Percentiles rank a stretch among this genome's conserved stretches.
These are phyloP conservation scores for Zygoascus ofunaensis DNA, from an alignment of 805 yeast genomes.

Conservation along the genomic window DNA sequence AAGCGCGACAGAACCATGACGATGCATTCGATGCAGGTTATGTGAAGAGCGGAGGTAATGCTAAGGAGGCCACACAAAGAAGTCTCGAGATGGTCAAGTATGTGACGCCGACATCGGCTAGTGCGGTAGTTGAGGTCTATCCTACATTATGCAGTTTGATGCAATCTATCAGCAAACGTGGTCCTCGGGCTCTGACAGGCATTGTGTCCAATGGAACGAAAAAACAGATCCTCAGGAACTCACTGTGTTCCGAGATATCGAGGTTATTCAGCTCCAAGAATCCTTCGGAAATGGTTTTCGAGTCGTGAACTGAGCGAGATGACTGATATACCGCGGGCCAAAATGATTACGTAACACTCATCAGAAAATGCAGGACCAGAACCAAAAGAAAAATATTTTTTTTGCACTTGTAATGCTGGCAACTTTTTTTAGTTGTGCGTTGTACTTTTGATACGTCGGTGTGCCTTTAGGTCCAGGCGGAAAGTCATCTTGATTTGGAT, in stretches of 20 bases:
- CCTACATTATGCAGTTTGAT: constrained; percentile 10
- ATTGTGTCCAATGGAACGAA: not conserved
- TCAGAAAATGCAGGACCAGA: too few relatives aligned
- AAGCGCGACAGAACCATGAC: not conserved
- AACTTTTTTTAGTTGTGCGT: too few relatives aligned
- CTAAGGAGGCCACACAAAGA: constrained; percentile 10
- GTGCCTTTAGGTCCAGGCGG: too few relatives aligned
- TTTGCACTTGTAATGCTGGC: too few relatives aligned
- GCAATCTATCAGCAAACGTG: constrained; percentile 6
- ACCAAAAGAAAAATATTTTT: too few relatives aligned
- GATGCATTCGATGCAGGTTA: constrained; percentile 5
- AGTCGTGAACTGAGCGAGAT: not conserved
- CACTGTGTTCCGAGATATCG: constrained; percentile 9
- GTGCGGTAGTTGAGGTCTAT: constrained; percentile 9
- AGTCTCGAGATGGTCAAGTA: constrained; percentile 15
- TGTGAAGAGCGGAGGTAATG: constrained; percentile 12
- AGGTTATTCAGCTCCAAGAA: constrained; percentile 8
- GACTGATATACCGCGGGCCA: too few relatives aligned
- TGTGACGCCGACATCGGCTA: constrained; percentile 17
- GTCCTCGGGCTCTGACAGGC: constrained; percentile 12
- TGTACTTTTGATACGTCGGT: too few relatives aligned
- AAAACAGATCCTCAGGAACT: constrained; percentile 8
- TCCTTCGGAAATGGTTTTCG: constrained; percentile 5
- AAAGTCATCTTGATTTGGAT: too few relatives aligned
- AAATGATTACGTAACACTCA: too few relatives aligned